These are phyloP conservation scores for Clathrospora elynae DNA, from an alignment of 2,329 filamentous ascomycete genomes.

Conservation along the genomic window DNA sequence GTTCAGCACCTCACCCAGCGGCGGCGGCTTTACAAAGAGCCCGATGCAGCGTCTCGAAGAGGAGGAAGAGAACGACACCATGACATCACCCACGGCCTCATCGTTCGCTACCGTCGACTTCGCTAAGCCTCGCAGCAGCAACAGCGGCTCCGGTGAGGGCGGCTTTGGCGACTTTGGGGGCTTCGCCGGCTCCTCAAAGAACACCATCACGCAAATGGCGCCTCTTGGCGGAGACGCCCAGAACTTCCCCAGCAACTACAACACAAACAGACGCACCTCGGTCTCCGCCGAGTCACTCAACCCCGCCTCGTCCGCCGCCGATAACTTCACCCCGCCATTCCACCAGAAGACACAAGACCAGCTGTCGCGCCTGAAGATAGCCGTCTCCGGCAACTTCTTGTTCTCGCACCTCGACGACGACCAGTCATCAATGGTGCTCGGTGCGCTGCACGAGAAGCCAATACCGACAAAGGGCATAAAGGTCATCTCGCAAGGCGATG, in stretches of 20 bases:
- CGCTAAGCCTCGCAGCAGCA: conserved; percentile 42
- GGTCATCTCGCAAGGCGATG: conserved; percentile 94
- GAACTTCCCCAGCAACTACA: conserved; percentile 88
- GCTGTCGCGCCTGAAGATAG: conserved; percentile 74
- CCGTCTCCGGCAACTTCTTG: conserved; percentile 88
- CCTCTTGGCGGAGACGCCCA: conserved; percentile 61
- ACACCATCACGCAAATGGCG: conserved; percentile 48
- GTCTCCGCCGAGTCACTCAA: conserved; percentile 97
- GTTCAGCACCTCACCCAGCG: conserved; percentile 61
- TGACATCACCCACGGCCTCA: conserved; percentile 72
- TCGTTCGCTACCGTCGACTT: conserved; percentile 52
- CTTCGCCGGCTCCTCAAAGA: conserved; percentile 39
- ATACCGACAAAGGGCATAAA: conserved; percentile 89
- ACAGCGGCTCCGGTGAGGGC: conserved; percentile 48
- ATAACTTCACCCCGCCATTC: conserved; percentile 87
- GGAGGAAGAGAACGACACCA: conserved; percentile 78
- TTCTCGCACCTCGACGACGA: conserved; percentile 96
- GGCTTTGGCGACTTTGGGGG: conserved; percentile 48
- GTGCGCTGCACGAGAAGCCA: conserved; percentile 90
- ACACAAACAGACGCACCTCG: conserved; percentile 88
- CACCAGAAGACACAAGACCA: conserved; percentile 86
- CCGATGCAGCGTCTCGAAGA: conserved; percentile 71
- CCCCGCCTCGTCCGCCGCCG: conserved; percentile 78
- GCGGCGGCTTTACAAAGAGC: conserved; percentile 51
- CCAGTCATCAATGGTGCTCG: conserved; percentile 82